Evolutionary conservation across 225 moss, liverwort and hornwort genomes (phyloP).

Genomic region (Climacium dendroides): DNA sequence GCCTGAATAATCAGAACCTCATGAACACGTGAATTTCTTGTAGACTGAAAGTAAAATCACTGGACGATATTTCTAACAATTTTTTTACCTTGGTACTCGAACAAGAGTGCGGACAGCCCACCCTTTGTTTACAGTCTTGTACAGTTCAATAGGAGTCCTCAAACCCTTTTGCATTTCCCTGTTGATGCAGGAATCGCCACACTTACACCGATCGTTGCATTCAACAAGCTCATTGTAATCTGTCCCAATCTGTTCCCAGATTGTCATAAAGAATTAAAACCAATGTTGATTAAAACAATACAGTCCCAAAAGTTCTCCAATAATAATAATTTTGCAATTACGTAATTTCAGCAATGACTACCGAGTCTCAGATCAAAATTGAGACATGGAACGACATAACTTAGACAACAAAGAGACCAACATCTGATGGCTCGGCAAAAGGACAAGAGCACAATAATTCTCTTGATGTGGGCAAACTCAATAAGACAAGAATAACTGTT

Average conservation of each 20-base stretch:
- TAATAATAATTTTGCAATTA: background rate
- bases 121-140: slow-evolving; percentile 70
- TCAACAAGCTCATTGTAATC: slow-evolving; percentile 82
- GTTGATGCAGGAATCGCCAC: slow-evolving; percentile 63
- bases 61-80: background rate
- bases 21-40: background rate
- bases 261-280: background rate
- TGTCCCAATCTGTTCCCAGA: slow-evolving; percentile 47
- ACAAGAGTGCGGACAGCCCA: slow-evolving; percentile 87
- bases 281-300: background rate
- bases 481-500: background rate
- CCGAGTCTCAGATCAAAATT: background rate
- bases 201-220: slow-evolving; percentile 75
- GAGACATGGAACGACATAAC: background rate
- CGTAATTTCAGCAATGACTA: background rate
- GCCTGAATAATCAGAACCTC: slow-evolving; percentile 1
- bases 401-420: background rate
- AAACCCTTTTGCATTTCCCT: slow-evolving; percentile 85
- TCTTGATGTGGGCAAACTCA: background rate
- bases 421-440: background rate
- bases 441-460: background rate
- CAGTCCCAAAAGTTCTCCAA: background rate
- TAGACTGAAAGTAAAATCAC: background rate
- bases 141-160: slow-evolving; percentile 66
- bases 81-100: slow-evolving; percentile 53